Evolutionary conservation across 805 yeast species (phyloP), one percentile per base, ranked within the genome.

Genomic region (Komagataella pastoris): DNA sequence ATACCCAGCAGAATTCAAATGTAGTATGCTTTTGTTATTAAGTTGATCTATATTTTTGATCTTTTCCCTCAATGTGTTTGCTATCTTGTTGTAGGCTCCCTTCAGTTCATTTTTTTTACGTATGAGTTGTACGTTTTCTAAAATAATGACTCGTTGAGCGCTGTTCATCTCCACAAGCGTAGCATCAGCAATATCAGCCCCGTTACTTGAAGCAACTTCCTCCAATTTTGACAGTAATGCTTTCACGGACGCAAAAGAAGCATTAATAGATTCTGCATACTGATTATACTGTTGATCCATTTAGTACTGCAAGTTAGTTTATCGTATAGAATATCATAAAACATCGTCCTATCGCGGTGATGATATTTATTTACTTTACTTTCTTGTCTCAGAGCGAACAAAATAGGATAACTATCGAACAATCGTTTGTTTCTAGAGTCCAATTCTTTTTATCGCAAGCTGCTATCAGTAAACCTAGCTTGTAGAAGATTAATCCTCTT

Each of bases 41-140:
- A 47, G 51, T 21, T 40, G 49, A n/a, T 51, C 55, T 21, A 56
- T 54, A 24, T 52, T 53, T 3, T 50, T 44, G 44, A 54, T 53
- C 46, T 55, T 52, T 40, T 7, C 8, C 14, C 47, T 30, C 17
- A 58, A 46, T 17, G 50, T 49, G 12, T 44, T 49, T 21, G 54
- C 51, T 40, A 56, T 46, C 30, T 51, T 52, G 44, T 49, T 44
- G 14, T 55, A 49, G 4, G 50, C 48, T 48, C 54, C 53, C 50
- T 55, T 57, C 46, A 58, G 46, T 7, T n/a, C 44, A 21, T 43
- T 43, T 19, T 47, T 47, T 17, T 36, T 40, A 21, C 18, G n/a
- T 17, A 50, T 40, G 4, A 50, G 36, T 24, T 19, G 40, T 23
- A 47, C 47, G 23, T 50, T 50, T n/a, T 47, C 52, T 12, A 30